phyloP scores from a whole-genome alignment of 306 rosid species.

The Glycyrrhiza uralensis region DNA sequence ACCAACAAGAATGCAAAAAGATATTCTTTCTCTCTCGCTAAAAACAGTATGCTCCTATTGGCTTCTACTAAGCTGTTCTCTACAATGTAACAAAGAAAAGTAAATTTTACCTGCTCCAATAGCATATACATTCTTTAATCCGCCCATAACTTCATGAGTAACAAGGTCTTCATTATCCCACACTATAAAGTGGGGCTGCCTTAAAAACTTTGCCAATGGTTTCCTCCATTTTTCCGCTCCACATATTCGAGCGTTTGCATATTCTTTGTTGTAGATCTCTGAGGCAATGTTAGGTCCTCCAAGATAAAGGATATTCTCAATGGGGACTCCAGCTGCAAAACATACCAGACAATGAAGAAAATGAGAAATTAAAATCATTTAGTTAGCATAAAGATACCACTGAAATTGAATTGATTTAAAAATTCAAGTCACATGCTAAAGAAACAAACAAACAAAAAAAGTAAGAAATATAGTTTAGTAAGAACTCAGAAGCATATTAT shows the following conservation, averaged over 20 bases:
- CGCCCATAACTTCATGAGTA: conserved; percentile 99
- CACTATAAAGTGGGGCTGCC: conserved; percentile 87
- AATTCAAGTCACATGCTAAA: neutral
- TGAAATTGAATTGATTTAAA: neutral
- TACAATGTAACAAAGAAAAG: neutral
- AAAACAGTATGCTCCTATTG: neutral
- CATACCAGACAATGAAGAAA: neutral
- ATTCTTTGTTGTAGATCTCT: conserved; percentile 89
- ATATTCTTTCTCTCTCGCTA: neutral
- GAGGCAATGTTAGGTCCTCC: conserved; percentile 99
- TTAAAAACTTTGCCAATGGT: conserved; percentile 79
- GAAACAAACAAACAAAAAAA: neutral
- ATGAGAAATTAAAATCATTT: neutral
- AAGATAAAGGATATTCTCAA: conserved; percentile 85
- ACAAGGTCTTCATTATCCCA: conserved; percentile 98
- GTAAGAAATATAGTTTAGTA: neutral
- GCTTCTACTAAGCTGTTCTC: conserved; percentile 5
- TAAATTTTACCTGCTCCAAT: conserved; percentile 85
- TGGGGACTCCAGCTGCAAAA: conserved; percentile 76
- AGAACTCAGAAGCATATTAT: neutral
- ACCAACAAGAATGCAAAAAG: neutral
- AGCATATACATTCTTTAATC: conserved; percentile 94
- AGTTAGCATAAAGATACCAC: neutral
- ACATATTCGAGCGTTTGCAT: conserved; percentile 94
- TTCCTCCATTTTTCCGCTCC: conserved; percentile 96